A percentile compares a stretch with the other conserved stretches of the same genome.
Conservation (phyloP, 2,329 filamentous ascomycete genomes). For the Esteya vermicola region DNA sequence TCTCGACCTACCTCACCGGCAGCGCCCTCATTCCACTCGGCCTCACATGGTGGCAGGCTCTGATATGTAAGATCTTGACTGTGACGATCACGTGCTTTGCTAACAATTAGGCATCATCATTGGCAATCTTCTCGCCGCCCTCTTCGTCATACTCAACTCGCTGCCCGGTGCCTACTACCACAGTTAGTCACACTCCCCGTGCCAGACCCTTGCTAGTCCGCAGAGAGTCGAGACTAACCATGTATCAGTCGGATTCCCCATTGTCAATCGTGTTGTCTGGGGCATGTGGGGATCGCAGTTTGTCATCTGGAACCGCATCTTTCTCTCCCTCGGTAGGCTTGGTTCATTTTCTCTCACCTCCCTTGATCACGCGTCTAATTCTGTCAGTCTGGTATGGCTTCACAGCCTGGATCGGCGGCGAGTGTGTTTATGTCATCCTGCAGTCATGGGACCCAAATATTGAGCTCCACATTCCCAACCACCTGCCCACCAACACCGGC, state of each 20-base stretch:
- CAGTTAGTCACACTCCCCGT: too few species aligned
- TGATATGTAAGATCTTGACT: conserved; percentile 14
- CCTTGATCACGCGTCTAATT: not conserved
- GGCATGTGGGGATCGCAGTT: conserved; percentile 15
- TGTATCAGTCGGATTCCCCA: conserved; percentile 16
- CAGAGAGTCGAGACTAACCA: not conserved
- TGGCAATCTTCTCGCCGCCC: conserved; percentile 24
- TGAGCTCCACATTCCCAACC: conserved; percentile 26
- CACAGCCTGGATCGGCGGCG: conserved; percentile 30
- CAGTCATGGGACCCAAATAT: conserved; percentile 28
- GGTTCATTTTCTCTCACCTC: not conserved
- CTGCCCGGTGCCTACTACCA: conserved; percentile 27
- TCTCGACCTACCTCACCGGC: conserved; percentile 25
- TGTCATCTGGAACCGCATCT: conserved; percentile 23
- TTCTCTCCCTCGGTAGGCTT: conserved; percentile 23
- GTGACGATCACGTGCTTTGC: not conserved
- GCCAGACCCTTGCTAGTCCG: too few species aligned
- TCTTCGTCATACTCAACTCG: conserved; percentile 26
- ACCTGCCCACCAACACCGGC: conserved; percentile 16
- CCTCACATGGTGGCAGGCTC: conserved; percentile 26
- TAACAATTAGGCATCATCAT: conserved; percentile 16
- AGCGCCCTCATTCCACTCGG: conserved; percentile 26
- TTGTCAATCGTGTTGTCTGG: conserved; percentile 19
- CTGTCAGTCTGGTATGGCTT: conserved; percentile 22
- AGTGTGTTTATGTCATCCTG: conserved; percentile 30